Evolutionary conservation across 176 grass and related monocot genomes (phyloP).

Genomic region (Elymus sibiricus): DNA sequence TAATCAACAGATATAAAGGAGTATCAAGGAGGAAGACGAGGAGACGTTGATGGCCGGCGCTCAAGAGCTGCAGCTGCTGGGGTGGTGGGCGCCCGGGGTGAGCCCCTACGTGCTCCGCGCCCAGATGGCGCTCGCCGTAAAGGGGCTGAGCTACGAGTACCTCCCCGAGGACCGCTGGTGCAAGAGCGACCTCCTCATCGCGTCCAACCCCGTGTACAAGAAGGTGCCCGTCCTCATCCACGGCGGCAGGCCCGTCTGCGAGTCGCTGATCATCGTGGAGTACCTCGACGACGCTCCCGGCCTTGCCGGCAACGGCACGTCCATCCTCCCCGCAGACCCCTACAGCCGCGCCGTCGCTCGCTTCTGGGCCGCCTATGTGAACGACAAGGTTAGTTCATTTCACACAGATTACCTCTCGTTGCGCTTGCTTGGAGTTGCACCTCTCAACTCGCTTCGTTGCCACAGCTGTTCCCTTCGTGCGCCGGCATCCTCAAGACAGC

Average conservation of each 20-base stretch:
- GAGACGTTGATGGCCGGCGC: not conserved
- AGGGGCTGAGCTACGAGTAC: conserved; percentile 34
- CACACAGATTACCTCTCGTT: too few relatives aligned
- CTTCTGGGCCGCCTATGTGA: conserved; percentile 20
- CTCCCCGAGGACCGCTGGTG: conserved; percentile 20
- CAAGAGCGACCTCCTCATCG: conserved; percentile 40
- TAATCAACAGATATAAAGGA: too few relatives aligned
- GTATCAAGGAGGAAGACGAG: too few relatives aligned
- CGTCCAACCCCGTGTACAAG: conserved; percentile 37
- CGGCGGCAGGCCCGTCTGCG: not conserved
- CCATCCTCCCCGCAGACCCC: conserved; percentile 19
- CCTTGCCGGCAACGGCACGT: not conserved
- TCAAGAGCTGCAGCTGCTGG: conserved; percentile 24
- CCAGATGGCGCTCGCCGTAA: conserved; percentile 43
- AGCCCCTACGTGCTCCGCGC: conserved; percentile 32
- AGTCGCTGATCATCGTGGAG: conserved; percentile 26
- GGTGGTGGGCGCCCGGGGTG: not conserved
- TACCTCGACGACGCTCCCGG: conserved; percentile 18
- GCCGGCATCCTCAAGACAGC: not conserved
- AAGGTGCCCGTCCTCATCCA: not conserved
- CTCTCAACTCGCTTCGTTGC: too few relatives aligned
- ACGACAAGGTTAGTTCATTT: conserved; percentile 25
- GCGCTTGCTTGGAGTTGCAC: too few relatives aligned
- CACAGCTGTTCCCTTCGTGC: not conserved
- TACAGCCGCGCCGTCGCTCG: not conserved